Percentiles rank a stretch among this genome's conserved stretches.
These are phyloP conservation scores for Kwoniella sp. DNA, from an alignment of 768 basidiomycete genomes.

Conservation along the genomic window DNA sequence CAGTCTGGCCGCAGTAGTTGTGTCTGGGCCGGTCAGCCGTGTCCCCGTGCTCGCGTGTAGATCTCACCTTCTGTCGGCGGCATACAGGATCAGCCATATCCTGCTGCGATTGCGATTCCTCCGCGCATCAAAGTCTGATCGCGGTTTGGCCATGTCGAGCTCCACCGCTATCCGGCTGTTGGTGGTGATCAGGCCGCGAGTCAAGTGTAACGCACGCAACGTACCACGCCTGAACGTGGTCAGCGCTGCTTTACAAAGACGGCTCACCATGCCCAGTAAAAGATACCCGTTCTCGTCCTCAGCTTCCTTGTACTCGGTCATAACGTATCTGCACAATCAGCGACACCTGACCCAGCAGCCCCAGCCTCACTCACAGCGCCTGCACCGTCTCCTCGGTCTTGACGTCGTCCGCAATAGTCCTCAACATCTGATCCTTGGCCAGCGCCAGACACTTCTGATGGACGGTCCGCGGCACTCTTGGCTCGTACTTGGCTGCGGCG, in stretches of 20 bases:
- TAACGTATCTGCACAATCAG: not conserved
- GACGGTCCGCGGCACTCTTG: not conserved
- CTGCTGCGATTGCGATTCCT: constrained; percentile 6
- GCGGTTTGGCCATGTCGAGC: not conserved
- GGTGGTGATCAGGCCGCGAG: not conserved
- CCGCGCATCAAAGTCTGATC: constrained; percentile 1
- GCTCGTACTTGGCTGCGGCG: constrained; percentile 6
- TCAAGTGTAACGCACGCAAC: not conserved
- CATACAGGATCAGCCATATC: constrained; percentile 10
- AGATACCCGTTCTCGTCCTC: constrained; percentile 11
- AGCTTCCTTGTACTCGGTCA: constrained; percentile 13
- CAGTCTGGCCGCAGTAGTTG: constrained; percentile 13
- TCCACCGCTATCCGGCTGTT: constrained; percentile 7
- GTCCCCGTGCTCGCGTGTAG: not conserved
- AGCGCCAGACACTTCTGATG: constrained; percentile 9
- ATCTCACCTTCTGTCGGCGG: constrained; percentile 7
- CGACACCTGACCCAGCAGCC: not conserved
- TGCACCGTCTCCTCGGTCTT: constrained; percentile 10
- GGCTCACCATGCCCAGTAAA: constrained; percentile 7
- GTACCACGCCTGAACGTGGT: constrained; percentile 1
- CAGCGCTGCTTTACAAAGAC: not conserved
- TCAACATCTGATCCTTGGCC: constrained; percentile 11
- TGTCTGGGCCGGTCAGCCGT: not conserved
- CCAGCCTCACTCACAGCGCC: not conserved
- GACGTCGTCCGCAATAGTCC: constrained; percentile 4